Evolutionary conservation across 805 yeast genomes (phyloP), one percentile per base, ranked within the genome.

Genomic region (Pichia scutulata): DNA sequence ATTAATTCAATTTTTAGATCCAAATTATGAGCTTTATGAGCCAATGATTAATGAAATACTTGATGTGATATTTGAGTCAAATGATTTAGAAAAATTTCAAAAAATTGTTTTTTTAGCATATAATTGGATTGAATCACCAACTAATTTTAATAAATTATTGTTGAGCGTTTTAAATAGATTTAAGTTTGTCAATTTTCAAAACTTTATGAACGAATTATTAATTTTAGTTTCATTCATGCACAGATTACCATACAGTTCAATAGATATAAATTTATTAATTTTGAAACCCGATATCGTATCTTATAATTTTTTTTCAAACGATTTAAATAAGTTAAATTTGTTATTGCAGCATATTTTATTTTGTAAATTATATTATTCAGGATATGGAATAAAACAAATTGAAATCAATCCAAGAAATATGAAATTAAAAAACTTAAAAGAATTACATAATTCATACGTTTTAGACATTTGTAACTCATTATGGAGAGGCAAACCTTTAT

Each of bases 401-500:
- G 57, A 26, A 37, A 10, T n/a, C 7, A 33, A 33, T 33, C 19
- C 19, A 33, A n/a, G 19, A 9, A 33, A 16, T n/a, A n/a, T 25
- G 50, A 57, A 54, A 19, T 51, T 60, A 5, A 55, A 54, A 7
- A 39, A 54, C 4, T 53, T 60, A 36, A 70, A 71, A 47, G 55
- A 56, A 10, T 45, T 74, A 5, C 79, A 75, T 44, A 79, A 79
- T 50, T 64, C 78, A 0, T 76, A 73, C 51, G 74, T 80, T 10
- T 74, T 78, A 72, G 86, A 81, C 57, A 58, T 75, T 8, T 70
- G 82, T 52, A 81, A 81, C 51, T 65, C 75, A 14, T 44, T 76
- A 0, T 81, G 86, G 86, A 63, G 84, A 52, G 77, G 79, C 54
- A 71, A 69, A 56, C 77, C 81, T 1, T 18, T 23, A 6, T 33